Conservation (phyloP, 2,329 filamentous ascomycete genomes). For the Cadophora sp. region DNA sequence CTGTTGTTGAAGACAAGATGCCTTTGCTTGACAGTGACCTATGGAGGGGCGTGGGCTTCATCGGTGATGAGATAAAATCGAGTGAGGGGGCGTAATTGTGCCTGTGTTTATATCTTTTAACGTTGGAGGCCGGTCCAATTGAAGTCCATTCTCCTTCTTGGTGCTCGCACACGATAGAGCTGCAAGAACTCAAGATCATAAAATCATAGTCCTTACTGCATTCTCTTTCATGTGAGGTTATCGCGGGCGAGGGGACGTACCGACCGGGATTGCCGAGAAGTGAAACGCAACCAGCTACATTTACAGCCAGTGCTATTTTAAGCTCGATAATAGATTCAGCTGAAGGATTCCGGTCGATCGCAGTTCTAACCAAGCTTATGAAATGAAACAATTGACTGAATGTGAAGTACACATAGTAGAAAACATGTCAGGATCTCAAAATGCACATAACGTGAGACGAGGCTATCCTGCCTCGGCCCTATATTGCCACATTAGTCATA, state of each 20-base stretch:
- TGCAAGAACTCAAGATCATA: too few species aligned
- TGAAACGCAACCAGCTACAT: background rate
- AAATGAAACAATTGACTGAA: background rate
- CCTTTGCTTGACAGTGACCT: too few species aligned
- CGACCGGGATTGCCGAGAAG: background rate
- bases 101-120: too few species aligned
- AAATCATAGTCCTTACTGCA: too few species aligned
- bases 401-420: background rate
- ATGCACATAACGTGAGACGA: background rate
- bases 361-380: background rate
- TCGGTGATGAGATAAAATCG: too few species aligned
- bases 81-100: too few species aligned
- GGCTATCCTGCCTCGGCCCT: background rate
- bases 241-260: background rate
- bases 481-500: background rate
- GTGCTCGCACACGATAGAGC: too few species aligned
- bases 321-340: background rate
- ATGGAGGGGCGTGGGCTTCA: too few species aligned
- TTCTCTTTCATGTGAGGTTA: background rate
- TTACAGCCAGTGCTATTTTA: background rate
- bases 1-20: too few species aligned
- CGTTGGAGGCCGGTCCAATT: too few species aligned
- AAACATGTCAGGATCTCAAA: background rate
- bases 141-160: too few species aligned
- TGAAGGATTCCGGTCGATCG: background rate